Conservation (phyloP, 1,284 basidiomycete species). For the Fomitopsis pinicola region DNA sequence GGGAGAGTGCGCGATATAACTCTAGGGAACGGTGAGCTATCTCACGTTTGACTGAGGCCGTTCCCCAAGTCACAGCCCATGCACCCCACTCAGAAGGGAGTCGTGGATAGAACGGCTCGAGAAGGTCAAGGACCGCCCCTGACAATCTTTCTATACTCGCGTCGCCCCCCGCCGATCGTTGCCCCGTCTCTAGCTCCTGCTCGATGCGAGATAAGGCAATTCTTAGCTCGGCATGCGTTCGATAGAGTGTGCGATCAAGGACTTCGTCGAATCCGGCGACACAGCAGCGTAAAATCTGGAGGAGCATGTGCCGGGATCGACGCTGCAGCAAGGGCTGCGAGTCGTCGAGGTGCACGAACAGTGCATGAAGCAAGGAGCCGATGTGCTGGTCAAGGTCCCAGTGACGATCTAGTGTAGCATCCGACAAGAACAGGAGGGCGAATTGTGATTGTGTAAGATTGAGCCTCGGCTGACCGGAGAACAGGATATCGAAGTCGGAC, state of each 20-base stretch:
- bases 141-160: slow-evolving; percentile 68
- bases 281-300: slow-evolving; percentile 80
- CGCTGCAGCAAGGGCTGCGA: slow-evolving; percentile 65
- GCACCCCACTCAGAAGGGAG: slow-evolving; percentile 79
- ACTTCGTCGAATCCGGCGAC: slow-evolving; percentile 68
- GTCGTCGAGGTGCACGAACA: slow-evolving; percentile 85
- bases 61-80: slow-evolving; percentile 81
- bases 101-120: slow-evolving; percentile 66
- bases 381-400: slow-evolving; percentile 74
- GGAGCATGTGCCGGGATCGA: slow-evolving; percentile 70
- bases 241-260: slow-evolving; percentile 46
- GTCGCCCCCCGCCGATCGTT: slow-evolving; percentile 60
- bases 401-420: slow-evolving; percentile 75
- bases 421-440: slow-evolving; percentile 83
- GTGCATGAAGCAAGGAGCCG: slow-evolving; percentile 74
- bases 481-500: slow-evolving; percentile 71
- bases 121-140: slow-evolving; percentile 60
- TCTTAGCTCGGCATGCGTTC: slow-evolving; percentile 45
- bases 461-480: slow-evolving; percentile 65
- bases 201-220: slow-evolving; percentile 54
- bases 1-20: slow-evolving; percentile 83
- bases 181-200: slow-evolving; percentile 49
- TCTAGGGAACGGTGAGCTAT: slow-evolving; percentile 90
- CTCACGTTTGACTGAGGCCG: slow-evolving; percentile 81
- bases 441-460: slow-evolving; percentile 81